These are phyloP conservation scores for Calocera cornea DNA, from an alignment of 768 basidiomycete species.

Conservation along the genomic window DNA sequence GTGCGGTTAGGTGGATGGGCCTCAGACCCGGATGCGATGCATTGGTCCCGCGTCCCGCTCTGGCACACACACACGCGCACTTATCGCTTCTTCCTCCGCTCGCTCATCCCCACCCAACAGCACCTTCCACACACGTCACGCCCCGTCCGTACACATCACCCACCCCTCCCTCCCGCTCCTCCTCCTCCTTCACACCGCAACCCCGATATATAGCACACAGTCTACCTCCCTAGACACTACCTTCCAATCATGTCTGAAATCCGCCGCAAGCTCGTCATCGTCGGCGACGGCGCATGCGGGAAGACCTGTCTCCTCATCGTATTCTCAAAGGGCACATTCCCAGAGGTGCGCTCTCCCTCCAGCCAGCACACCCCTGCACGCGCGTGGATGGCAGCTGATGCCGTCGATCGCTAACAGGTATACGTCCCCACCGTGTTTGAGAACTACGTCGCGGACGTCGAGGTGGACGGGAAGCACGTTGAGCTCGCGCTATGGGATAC, in stretches of 20 bases:
- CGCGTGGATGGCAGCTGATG: no score
- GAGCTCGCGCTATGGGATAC: slow-evolving; percentile 99
- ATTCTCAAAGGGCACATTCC: slow-evolving; percentile 93
- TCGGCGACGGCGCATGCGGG: slow-evolving; percentile 95
- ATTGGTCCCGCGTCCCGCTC: no score
- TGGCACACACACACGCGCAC: no score
- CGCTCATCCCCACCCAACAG: no score
- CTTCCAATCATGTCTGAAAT: slow-evolving; percentile 90
- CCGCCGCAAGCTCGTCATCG: slow-evolving; percentile 96
- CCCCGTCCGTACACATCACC: no score
- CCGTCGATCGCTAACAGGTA: slow-evolving; percentile 45
- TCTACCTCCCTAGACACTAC: no score
- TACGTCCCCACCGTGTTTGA: slow-evolving; percentile 99
- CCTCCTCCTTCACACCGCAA: neutral
- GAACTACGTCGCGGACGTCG: slow-evolving; percentile 98
- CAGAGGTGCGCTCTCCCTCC: slow-evolving; percentile 78
- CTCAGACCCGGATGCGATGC: no score
- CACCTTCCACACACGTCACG: no score
- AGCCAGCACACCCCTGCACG: no score
- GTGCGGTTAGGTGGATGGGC: no score
- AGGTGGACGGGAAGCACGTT: slow-evolving; percentile 96
- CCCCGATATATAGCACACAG: no score
- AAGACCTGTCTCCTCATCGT: slow-evolving; percentile 95
- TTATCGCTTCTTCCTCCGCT: no score
- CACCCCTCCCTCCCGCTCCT: neutral